Base-by-base conservation (phyloP, 495 filamentous ascomycete genomes). In the Aspergillus sparsus region DNA sequence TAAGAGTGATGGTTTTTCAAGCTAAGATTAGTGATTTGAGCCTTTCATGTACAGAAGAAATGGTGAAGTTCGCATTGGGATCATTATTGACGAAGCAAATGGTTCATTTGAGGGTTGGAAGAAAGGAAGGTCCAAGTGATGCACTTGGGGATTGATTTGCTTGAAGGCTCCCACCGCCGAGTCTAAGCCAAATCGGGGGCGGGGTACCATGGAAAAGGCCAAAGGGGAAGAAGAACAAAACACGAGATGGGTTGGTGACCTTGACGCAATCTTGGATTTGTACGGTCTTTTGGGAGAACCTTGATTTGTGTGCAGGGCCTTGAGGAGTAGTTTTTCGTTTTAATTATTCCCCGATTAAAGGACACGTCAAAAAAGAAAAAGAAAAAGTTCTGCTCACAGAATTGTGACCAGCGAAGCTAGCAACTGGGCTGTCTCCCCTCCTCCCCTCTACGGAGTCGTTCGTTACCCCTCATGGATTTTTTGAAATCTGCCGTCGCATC, bases 401-500 rank as follows among this genome's bases (percentile, higher is more conserved):
- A 49, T 42, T 64, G 66, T 59, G 52, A 55, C 56, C 52, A 56
- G 41, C 61, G 56, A 45, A 61, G 53, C 52, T 58, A 36, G 54
- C 60, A 46, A 50, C 53, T 49, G 37, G 47, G 16, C 54, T 39
- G 37, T 53, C 21, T 3, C 3, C 21, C 21, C 21, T 53, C 21
- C 21, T 27, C 21, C 21, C 21, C 21, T 27, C 31, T 44, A 27
- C 61, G 55, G 37, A 21, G 42, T 41, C 55, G 21, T n/a, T 53
- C 60, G 55, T 49, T 52, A 44, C 13, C 50, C 50, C 53, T 67
- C 59, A 98, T 98, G 94, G 93, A 98, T 66, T 97, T 98, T 70
- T 83, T 98, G 60, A 98, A 97, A 77, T 97, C 91, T 49, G 95
- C 95, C 42, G 91, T 98, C 66, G 91, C 92, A 37, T 97, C 94